Percentiles rank a stretch among this genome's conserved stretches.
Evolutionary conservation across 164 flowering plant genomes (phyloP).

Genomic region (Liriodendron chinense): DNA sequence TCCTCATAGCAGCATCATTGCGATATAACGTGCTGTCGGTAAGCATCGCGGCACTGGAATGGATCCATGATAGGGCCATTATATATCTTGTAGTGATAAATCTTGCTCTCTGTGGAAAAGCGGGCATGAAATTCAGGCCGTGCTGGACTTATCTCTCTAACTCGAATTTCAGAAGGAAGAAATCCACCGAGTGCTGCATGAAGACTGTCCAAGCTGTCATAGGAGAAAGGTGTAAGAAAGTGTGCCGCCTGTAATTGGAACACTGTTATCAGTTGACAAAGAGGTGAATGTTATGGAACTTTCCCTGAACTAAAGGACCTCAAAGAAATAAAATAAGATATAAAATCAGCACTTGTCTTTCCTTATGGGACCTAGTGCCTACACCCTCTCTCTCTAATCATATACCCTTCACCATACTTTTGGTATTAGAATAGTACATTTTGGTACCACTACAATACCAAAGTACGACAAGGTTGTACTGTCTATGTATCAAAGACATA

Average conservation of each 20-base stretch:
- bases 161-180: conserved; percentile 82
- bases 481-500: no score
- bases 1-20: conserved; percentile 64
- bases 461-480: no score
- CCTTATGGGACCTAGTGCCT: no score
- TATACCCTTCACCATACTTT: no score
- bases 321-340: not conserved
- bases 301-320: not conserved
- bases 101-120: conserved; percentile 69
- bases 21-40: conserved; percentile 64
- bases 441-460: no score
- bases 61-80: conserved; percentile 83
- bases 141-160: conserved; percentile 78
- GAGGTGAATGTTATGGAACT: not conserved
- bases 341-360: not conserved
- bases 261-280: conserved; percentile 7
- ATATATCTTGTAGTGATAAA: conserved; percentile 79
- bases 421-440: no score
- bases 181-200: conserved; percentile 84
- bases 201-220: conserved; percentile 55
- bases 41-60: conserved; percentile 59
- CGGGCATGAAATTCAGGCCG: conserved; percentile 91
- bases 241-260: conserved; percentile 80
- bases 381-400: no score
- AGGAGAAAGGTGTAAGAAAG: conserved; percentile 82